Evolutionary conservation across 306 rosid species (phyloP).

Genomic region (Quillaja saponaria): DNA sequence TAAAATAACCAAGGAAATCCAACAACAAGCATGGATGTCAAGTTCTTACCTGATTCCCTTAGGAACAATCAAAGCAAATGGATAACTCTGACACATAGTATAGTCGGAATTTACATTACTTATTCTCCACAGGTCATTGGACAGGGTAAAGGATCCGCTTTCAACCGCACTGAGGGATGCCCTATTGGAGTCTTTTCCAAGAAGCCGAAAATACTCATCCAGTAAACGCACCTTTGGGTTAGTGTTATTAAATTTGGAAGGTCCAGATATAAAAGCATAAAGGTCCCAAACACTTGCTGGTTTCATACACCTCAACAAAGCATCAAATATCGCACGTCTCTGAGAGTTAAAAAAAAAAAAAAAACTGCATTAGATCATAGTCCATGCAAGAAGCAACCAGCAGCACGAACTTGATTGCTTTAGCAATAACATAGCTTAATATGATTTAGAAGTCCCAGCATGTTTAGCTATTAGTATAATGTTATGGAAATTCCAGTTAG

Average conservation of each 20-base stretch:
- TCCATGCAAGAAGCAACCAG: conserved; percentile 35
- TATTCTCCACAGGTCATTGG: conserved; percentile 89
- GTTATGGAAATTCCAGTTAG: conserved; percentile 1
- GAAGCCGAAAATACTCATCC: conserved; percentile 91
- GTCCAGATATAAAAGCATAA: conserved; percentile 74
- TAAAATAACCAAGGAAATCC: conserved; percentile 20
- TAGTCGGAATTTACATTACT: conserved; percentile 70
- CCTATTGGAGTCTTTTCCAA: conserved; percentile 55
- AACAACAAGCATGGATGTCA: conserved; percentile 27
- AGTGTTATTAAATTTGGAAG: conserved; percentile 67
- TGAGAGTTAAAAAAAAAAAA: conserved; percentile 46
- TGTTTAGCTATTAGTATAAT: conserved; percentile 8
- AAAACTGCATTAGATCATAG: conserved; percentile 40
- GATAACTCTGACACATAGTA: conserved; percentile 79
- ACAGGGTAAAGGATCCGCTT: conserved; percentile 69
- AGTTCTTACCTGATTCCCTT: conserved; percentile 63
- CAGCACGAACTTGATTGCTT: conserved; percentile 16
- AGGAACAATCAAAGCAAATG: conserved; percentile 93
- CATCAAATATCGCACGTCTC: conserved; percentile 74
- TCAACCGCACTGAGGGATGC: conserved; percentile 70
- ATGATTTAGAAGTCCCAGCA: conserved; percentile 10
- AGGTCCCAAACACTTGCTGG: conserved; percentile 78
- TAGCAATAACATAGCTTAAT: conserved; percentile 10
- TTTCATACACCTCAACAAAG: conserved; percentile 61
- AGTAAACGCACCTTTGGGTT: conserved; percentile 78